phyloP scores from a whole-genome alignment of 2,329 filamentous ascomycete species.

The Macrophomina phaseolina region DNA sequence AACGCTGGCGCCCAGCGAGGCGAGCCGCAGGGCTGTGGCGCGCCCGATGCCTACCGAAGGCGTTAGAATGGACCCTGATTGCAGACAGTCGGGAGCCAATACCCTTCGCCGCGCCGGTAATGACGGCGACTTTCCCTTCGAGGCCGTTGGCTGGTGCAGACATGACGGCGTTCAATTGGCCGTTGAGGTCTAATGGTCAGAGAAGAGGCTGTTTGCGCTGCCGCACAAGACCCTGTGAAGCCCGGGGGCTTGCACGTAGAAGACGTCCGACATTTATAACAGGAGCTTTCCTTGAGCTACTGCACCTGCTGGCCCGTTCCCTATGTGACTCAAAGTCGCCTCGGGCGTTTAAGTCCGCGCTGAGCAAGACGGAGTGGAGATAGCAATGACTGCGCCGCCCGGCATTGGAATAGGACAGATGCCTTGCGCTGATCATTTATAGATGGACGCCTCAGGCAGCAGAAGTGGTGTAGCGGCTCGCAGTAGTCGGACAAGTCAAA shows the following conservation, averaged over 20 bases:
- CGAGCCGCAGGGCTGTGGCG: conserved; percentile 70
- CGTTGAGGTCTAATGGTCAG: neutral
- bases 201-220: no score
- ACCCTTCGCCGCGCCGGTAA: conserved; percentile 83
- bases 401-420: neutral
- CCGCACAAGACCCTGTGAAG: neutral
- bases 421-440: neutral
- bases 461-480: neutral
- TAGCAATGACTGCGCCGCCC: neutral
- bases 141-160: conserved; percentile 33
- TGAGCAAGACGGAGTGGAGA: conserved; percentile 12
- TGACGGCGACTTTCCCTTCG: conserved; percentile 77
- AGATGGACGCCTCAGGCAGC: neutral
- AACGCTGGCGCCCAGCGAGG: conserved; percentile 71
- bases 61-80: neutral
- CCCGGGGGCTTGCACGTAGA: neutral
- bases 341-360: neutral
- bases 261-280: neutral
- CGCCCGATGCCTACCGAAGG: conserved; percentile 71
- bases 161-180: neutral
- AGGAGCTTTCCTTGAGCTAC: neutral
- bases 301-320: neutral
- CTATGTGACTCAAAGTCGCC: neutral
- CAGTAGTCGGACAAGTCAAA: conserved; percentile 15
- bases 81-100: conserved; percentile 31